Conservation (phyloP, 1,284 basidiomycete genomes). For the Pulchroboletus neoregius region DNA sequence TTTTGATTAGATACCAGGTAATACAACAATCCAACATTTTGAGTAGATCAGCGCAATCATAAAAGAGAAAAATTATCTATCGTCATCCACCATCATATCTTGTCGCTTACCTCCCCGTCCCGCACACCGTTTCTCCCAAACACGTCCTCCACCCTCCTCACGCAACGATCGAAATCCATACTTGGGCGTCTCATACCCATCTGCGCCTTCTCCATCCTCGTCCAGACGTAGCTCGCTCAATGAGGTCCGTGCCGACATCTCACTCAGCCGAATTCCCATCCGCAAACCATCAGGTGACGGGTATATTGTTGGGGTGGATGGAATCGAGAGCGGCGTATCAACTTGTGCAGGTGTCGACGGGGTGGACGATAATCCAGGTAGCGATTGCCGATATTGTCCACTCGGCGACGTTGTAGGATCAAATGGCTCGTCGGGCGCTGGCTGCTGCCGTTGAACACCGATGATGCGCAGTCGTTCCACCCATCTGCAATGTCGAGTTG, state of each 20-base stretch:
- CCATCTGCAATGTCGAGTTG: constrained; percentile 47
- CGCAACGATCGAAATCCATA: constrained; percentile 8
- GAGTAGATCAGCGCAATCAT: background rate
- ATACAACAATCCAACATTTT: background rate
- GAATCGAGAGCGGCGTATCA: constrained; percentile 26
- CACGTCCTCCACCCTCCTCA: constrained; percentile 5
- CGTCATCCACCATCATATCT: constrained; percentile 21
- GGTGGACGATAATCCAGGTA: constrained; percentile 31
- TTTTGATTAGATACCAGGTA: constrained; percentile 2
- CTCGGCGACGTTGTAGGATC: constrained; percentile 9
- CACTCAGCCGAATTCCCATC: constrained; percentile 26
- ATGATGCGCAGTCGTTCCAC: constrained; percentile 73
- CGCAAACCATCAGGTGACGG: constrained; percentile 27
- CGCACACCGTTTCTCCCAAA: constrained; percentile 9
- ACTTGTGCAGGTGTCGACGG: constrained; percentile 32
- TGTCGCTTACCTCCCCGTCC: constrained; percentile 5
- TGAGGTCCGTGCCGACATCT: constrained; percentile 29
- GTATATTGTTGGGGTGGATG: constrained; percentile 27
- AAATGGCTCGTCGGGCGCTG: constrained; percentile 13
- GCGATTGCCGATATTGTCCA: constrained; percentile 14
- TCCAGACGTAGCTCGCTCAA: constrained; percentile 31
- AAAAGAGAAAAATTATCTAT: constrained; percentile 7
- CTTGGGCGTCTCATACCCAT: constrained; percentile 29
- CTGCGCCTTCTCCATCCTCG: constrained; percentile 11
- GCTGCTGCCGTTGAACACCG: constrained; percentile 58